These are phyloP conservation scores for Pseudonectria buxi DNA, from an alignment of 2,329 filamentous ascomycete genomes.

Conservation along the genomic window DNA sequence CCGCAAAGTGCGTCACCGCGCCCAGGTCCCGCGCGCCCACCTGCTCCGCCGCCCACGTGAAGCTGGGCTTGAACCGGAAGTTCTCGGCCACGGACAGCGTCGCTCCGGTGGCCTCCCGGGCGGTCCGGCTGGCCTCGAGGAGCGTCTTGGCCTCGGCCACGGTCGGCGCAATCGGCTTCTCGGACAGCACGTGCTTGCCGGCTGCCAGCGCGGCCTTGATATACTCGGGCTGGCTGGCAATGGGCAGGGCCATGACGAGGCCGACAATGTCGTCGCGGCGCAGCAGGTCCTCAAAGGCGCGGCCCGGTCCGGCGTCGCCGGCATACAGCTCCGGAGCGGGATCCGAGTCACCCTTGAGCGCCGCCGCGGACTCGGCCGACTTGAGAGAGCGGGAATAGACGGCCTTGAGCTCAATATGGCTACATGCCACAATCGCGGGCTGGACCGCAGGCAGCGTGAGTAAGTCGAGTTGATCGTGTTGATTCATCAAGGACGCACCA, in stretches of 20 bases:
- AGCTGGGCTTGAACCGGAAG: slow-evolving; percentile 56
- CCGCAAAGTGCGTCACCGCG: slow-evolving; percentile 39
- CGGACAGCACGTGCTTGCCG: slow-evolving; percentile 63
- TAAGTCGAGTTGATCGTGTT: slow-evolving; percentile 1
- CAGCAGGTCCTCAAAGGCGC: slow-evolving; percentile 45
- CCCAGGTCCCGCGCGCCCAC: slow-evolving; percentile 20
- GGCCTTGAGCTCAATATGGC: slow-evolving; percentile 50
- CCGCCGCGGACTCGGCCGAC: slow-evolving; percentile 44
- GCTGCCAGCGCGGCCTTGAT: slow-evolving; percentile 54
- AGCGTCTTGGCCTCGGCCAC: slow-evolving; percentile 37
- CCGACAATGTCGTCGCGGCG: slow-evolving; percentile 46
- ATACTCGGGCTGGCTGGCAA: slow-evolving; percentile 50
- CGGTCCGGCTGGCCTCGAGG: slow-evolving; percentile 27
- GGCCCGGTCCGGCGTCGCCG: slow-evolving; percentile 42
- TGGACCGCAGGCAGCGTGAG: slow-evolving; percentile 5
- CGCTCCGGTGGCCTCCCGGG: slow-evolving; percentile 20
- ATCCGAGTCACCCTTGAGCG: slow-evolving; percentile 24
- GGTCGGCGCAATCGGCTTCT: slow-evolving; percentile 62
- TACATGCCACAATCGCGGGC: slow-evolving; percentile 52
- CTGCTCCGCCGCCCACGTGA: slow-evolving; percentile 44
- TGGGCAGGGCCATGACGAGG: slow-evolving; percentile 57
- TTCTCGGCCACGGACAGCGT: slow-evolving; percentile 65
- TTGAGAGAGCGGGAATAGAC: slow-evolving; percentile 58
- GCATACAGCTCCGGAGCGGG: slow-evolving; percentile 51
- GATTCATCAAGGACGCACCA: slow-evolving; percentile 31